Evolutionary conservation across 495 filamentous ascomycete species (phyloP).

Genomic region (Haplographium delicatum): DNA sequence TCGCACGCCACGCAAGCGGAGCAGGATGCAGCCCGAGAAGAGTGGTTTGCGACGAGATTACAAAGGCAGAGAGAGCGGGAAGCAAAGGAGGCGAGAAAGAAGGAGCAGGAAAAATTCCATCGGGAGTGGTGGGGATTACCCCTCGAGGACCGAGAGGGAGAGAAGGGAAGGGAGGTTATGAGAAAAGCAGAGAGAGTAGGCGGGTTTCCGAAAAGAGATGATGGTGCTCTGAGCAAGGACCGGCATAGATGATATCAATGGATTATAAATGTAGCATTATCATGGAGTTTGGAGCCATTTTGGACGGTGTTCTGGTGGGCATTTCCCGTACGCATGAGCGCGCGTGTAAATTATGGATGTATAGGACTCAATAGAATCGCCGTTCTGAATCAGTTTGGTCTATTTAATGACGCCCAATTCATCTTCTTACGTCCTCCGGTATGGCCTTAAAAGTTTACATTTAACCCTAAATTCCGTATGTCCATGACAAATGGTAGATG

Average conservation of each 20-base stretch:
- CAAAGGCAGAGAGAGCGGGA: constrained; percentile 60
- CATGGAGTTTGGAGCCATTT: constrained; percentile 13
- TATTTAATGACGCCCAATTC: too few species aligned
- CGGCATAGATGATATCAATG: constrained; percentile 19
- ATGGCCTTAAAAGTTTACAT: too few species aligned
- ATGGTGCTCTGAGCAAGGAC: constrained; percentile 25
- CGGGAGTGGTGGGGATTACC: constrained; percentile 57
- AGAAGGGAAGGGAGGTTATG: constrained; percentile 32
- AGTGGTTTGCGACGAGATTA: constrained; percentile 78
- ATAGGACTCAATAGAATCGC: constrained; percentile 1
- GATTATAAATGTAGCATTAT: background rate
- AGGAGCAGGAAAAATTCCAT: constrained; percentile 52
- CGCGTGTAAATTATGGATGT: constrained; percentile 9
- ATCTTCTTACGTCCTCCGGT: too few species aligned
- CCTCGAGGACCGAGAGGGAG: constrained; percentile 34
- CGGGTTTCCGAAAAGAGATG: constrained; percentile 26
- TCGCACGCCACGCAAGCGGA: constrained; percentile 75
- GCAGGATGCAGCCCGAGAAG: constrained; percentile 82
- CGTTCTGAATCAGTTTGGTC: background rate
- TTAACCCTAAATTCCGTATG: too few species aligned
- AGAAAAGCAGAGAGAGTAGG: constrained; percentile 25
- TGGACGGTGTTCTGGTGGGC: constrained; percentile 12
- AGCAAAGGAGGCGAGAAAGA: constrained; percentile 48
- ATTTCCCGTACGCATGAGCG: background rate
- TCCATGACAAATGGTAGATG: too few species aligned